These are phyloP conservation scores for Trichoderma koningiopsis DNA, from an alignment of 2,329 filamentous ascomycete genomes.

Conservation along the genomic window DNA sequence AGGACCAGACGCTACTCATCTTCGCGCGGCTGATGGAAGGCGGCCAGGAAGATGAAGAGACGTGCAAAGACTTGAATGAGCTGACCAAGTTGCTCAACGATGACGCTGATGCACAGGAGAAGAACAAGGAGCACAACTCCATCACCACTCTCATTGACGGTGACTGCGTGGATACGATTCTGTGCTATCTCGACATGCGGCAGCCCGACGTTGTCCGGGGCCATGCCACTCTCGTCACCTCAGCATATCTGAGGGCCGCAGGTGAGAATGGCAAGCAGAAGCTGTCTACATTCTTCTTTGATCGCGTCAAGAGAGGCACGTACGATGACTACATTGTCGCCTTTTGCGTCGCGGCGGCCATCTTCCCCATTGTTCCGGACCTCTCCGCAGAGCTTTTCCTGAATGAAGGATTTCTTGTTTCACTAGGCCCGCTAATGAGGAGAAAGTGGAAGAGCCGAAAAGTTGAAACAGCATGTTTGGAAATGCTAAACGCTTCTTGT, in stretches of 20 bases:
- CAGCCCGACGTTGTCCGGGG: conserved; percentile 72
- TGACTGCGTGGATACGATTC: conserved; percentile 79
- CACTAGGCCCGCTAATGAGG: conserved; percentile 74
- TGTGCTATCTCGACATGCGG: conserved; percentile 85
- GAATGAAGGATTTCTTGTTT: conserved; percentile 81
- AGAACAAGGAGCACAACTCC: conserved; percentile 47
- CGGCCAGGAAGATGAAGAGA: conserved; percentile 78
- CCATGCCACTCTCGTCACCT: conserved; percentile 79
- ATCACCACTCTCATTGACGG: conserved; percentile 67
- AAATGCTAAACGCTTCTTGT: conserved; percentile 89
- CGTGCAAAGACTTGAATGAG: conserved; percentile 58
- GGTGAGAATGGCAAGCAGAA: conserved; percentile 69
- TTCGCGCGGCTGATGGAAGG: conserved; percentile 90
- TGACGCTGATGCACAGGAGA: conserved; percentile 51
- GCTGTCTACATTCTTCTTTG: conserved; percentile 74
- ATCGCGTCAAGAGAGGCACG: conserved; percentile 70
- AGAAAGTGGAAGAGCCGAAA: conserved; percentile 81
- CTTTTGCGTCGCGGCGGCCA: conserved; percentile 85
- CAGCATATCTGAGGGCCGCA: conserved; percentile 80
- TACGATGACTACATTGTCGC: conserved; percentile 89
- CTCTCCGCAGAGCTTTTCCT: conserved; percentile 79
- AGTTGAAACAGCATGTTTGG: conserved; percentile 82
- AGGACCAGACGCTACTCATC: conserved; percentile 72
- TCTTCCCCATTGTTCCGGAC: conserved; percentile 83
- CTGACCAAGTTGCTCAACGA: conserved; percentile 63